Evolutionary conservation across 2,329 filamentous ascomycete genomes (phyloP), one percentile per base, ranked within the genome.

Genomic region (Diaporthe eres): DNA sequence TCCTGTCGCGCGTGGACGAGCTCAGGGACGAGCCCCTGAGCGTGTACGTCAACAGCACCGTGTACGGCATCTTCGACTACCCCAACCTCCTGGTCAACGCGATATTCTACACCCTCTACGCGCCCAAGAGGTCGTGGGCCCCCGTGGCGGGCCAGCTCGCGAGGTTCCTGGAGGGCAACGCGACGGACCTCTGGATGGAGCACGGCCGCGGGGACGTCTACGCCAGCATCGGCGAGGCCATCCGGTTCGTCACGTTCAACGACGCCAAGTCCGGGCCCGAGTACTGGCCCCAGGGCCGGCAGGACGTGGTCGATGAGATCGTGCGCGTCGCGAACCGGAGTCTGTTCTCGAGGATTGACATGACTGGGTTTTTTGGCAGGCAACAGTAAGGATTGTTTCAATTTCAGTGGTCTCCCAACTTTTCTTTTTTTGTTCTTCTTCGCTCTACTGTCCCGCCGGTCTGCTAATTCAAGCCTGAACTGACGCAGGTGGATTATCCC

Each of bases 1-100:
- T 88, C 1, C 74, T 84, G 7, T 53, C 74, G 0, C 81, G 85
- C 5, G 77, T 86, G 1, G 75, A 80, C 0, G 75, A 80, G 1
- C 80, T 89, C 3, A 79, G 80, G 39, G 78, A 82, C 3, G 80
- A 86, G 8, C 86, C 87, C 0, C 76, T 87, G 28, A 79, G 79
- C 0, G 83, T 86, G 7, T 87, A 88, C 61, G 76, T 88, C 70
- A 85, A 87, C 78, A 82, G 80, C 37, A 82, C 82, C 1, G 78
- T 83, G 2, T 84, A 86, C 28, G 86, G 85, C 0, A 77, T 82
- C 0, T 67, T 88, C 6, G 83, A 85, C 67, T 82, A 83, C 71
- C 80, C 81, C 53, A 80, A 81, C 1, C 75, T 86, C 3, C 83
- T 83, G 78, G 79, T 81, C 37, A 79, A 81, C 2, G 85, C 82